Evolutionary conservation across 1,284 basidiomycete species (phyloP).

Genomic region (Veloporphyrellus conicus): DNA sequence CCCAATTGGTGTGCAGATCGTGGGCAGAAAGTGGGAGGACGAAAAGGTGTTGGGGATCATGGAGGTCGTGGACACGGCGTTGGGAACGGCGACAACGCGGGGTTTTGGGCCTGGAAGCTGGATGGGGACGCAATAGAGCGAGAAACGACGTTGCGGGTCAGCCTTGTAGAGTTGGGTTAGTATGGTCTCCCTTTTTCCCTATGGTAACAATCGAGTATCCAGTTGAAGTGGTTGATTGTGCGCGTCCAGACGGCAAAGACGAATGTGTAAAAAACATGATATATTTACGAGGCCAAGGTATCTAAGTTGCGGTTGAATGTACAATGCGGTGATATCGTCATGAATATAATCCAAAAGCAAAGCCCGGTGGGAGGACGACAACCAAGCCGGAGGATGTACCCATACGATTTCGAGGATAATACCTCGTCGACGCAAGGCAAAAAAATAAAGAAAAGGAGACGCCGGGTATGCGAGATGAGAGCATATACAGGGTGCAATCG

Average conservation of each 20-base stretch:
- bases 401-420: too few relatives aligned
- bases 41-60: slow-evolving; percentile 83
- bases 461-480: too few relatives aligned
- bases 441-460: too few relatives aligned
- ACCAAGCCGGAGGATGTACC: not conserved
- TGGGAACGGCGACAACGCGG: slow-evolving; percentile 41
- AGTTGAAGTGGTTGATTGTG: too few relatives aligned
- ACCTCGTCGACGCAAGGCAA: too few relatives aligned
- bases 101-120: slow-evolving; percentile 51
- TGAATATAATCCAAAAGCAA: not conserved
- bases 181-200: too few relatives aligned
- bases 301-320: slow-evolving; percentile 13
- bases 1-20: slow-evolving; percentile 80
- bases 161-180: too few relatives aligned
- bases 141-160: not conserved
- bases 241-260: too few relatives aligned
- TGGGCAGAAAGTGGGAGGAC: slow-evolving; percentile 77
- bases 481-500: too few relatives aligned
- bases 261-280: too few relatives aligned
- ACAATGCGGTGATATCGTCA: slow-evolving; percentile 18
- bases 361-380: not conserved
- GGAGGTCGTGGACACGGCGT: slow-evolving; percentile 69
- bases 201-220: too few relatives aligned
- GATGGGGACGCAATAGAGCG: slow-evolving; percentile 4
- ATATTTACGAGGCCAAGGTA: not conserved